Evolutionary conservation across 2,329 filamentous ascomycete species (phyloP).

Genomic region (Colletotrichum lindemuthianum): DNA sequence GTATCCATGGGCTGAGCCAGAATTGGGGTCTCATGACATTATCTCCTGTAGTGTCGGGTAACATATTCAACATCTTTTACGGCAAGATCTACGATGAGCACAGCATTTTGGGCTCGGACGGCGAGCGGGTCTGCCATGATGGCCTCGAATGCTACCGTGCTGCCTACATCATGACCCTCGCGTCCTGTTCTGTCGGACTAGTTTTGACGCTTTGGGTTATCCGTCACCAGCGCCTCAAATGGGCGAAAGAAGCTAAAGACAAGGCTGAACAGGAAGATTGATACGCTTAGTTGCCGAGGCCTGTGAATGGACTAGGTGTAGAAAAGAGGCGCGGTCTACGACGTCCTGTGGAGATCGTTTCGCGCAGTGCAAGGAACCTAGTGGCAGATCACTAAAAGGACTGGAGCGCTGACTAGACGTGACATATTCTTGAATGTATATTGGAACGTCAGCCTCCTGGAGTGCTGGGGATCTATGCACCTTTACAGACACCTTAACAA

Average conservation of each 20-base stretch:
- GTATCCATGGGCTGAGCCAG: slow-evolving; percentile 86
- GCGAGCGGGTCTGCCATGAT: slow-evolving; percentile 78
- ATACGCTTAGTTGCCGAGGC: not conserved
- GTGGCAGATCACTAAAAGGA: too few species aligned
- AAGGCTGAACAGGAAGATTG: slow-evolving; percentile 52
- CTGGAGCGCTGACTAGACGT: too few species aligned
- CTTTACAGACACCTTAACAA: too few species aligned
- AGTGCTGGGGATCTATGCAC: too few species aligned
- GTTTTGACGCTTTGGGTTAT: slow-evolving; percentile 77
- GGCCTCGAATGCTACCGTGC: slow-evolving; percentile 83
- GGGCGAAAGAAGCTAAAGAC: slow-evolving; percentile 48
- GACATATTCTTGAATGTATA: too few species aligned
- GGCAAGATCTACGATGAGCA: slow-evolving; percentile 85
- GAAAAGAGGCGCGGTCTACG: too few species aligned
- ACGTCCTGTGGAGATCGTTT: too few species aligned
- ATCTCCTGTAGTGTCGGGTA: slow-evolving; percentile 86
- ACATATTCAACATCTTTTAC: slow-evolving; percentile 93
- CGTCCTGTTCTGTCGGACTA: slow-evolving; percentile 75
- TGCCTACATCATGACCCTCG: slow-evolving; percentile 83
- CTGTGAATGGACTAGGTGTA: too few species aligned
- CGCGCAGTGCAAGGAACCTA: too few species aligned
- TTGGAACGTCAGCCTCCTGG: too few species aligned
- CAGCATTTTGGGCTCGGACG: slow-evolving; percentile 73
- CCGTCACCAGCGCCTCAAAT: slow-evolving; percentile 60
- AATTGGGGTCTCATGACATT: slow-evolving; percentile 98